Percentiles rank a stretch among this genome's conserved stretches.
Evolutionary conservation across 345 rosid species (phyloP).

Genomic region (Aurinia saxatilis): DNA sequence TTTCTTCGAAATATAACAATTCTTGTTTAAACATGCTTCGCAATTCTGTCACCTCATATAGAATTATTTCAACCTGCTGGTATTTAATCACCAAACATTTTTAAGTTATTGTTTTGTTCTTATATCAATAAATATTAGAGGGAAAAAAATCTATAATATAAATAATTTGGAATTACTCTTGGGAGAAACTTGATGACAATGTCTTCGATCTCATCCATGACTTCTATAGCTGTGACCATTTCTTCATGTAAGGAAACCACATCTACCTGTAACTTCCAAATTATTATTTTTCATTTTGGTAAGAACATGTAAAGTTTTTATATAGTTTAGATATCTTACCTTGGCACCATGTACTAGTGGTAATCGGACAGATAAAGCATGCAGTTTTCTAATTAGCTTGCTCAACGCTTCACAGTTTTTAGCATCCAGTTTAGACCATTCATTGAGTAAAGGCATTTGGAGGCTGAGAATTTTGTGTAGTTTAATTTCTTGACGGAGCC

Average conservation of each 20-base stretch:
- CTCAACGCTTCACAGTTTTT: constrained; percentile 53
- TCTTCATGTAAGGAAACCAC: constrained; percentile 41
- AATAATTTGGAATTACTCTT: constrained; percentile 29
- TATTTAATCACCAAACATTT: neutral
- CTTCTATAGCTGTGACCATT: constrained; percentile 38
- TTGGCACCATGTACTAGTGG: constrained; percentile 44
- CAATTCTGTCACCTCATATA: constrained; percentile 43
- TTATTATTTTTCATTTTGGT: neutral
- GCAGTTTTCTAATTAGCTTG: constrained; percentile 54
- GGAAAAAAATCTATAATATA: neutral
- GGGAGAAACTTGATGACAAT: constrained; percentile 30
- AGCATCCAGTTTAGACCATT: constrained; percentile 44
- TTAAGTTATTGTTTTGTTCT: neutral
- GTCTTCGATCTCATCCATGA: constrained; percentile 42
- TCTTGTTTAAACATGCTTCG: constrained; percentile 38
- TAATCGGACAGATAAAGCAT: constrained; percentile 38
- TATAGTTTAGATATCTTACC: constrained; percentile 27
- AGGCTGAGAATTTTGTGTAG: constrained; percentile 33
- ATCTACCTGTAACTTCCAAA: constrained; percentile 31
- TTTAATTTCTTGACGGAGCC: constrained; percentile 38
- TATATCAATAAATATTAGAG: neutral
- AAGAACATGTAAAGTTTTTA: neutral
- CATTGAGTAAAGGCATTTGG: constrained; percentile 41
- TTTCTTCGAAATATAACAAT: constrained; percentile 33
- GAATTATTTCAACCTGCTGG: constrained; percentile 51